These are phyloP conservation scores for Venustampulla echinocandica DNA, from an alignment of 495 filamentous ascomycete species.

Conservation along the genomic window DNA sequence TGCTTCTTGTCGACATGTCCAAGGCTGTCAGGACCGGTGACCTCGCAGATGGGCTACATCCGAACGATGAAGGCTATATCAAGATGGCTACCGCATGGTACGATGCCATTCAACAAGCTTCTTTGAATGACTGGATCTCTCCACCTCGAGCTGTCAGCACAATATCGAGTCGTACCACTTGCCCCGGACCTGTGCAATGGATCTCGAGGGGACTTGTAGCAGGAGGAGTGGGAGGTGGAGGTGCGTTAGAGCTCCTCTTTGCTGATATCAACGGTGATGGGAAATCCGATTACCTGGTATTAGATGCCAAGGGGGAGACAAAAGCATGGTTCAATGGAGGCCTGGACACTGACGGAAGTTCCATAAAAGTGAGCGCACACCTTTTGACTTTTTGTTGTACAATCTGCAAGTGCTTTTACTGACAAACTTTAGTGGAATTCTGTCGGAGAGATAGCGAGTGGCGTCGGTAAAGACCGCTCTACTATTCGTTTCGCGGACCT, in stretches of 20 bases:
- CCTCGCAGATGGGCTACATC: conserved; percentile 30
- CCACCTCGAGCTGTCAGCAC: conserved; percentile 10
- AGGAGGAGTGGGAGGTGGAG: background rate
- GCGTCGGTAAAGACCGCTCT: background rate
- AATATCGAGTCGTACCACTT: background rate
- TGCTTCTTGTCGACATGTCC: conserved; percentile 28
- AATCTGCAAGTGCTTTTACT: background rate
- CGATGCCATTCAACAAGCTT: conserved; percentile 29
- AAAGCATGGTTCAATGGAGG: conserved; percentile 5
- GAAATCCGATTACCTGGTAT: background rate
- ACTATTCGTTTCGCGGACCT: conserved; percentile 3
- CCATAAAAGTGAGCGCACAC: background rate
- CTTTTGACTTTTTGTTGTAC: background rate
- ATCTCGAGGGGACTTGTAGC: conserved; percentile 1
- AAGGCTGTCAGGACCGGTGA: conserved; percentile 18
- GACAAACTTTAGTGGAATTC: background rate
- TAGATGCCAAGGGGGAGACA: background rate
- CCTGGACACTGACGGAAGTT: background rate
- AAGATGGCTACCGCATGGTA: conserved; percentile 40
- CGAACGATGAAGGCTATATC: conserved; percentile 34
- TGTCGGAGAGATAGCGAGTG: background rate
- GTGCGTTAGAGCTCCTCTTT: background rate
- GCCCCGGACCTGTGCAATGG: background rate
- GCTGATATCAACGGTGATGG: conserved; percentile 4
- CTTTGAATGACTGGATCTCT: conserved; percentile 29